Percentiles rank a stretch among this genome's conserved stretches.
phyloP scores from a whole-genome alignment of 1,284 basidiomycete genomes.

The Malassezia dermatis region DNA sequence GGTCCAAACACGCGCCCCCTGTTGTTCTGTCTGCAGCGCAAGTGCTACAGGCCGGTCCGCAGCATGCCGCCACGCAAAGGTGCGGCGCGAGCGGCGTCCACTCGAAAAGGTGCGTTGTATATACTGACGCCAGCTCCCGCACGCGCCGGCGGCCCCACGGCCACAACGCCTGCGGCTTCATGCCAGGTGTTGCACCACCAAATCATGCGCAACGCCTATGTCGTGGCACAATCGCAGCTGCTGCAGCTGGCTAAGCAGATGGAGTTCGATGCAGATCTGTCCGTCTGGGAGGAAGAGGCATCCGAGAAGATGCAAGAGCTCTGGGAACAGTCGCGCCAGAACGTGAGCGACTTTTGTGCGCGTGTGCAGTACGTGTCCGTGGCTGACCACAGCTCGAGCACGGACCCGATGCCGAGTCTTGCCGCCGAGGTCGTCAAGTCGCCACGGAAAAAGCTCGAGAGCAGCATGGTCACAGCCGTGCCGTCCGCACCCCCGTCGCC shows the following conservation, averaged over 20 bases:
- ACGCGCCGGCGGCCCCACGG: background rate
- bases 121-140: background rate
- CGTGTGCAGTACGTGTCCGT: background rate
- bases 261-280: conserved; percentile 14
- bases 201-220: conserved; percentile 15
- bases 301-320: conserved; percentile 16
- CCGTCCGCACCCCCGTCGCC: background rate
- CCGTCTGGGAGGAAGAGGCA: conserved; percentile 10
- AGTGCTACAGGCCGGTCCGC: background rate
- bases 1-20: conserved; percentile 10
- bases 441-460: conserved; percentile 5
- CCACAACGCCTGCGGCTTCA: background rate
- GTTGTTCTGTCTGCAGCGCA: background rate
- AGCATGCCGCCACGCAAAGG: conserved; percentile 13
- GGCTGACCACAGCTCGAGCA: background rate
- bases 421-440: conserved; percentile 17
- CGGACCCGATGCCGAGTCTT: background rate
- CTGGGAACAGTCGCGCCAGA: conserved; percentile 12
- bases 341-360: conserved; percentile 12
- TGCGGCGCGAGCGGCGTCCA: background rate
- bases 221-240: conserved; percentile 17
- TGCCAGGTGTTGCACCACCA: conserved; percentile 4
- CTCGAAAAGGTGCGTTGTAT: background rate
- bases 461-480: background rate
- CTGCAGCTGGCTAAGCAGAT: conserved; percentile 19